phyloP scores from a whole-genome alignment of 1,284 basidiomycete species.

The Sanghuangporus sanghuang region DNA sequence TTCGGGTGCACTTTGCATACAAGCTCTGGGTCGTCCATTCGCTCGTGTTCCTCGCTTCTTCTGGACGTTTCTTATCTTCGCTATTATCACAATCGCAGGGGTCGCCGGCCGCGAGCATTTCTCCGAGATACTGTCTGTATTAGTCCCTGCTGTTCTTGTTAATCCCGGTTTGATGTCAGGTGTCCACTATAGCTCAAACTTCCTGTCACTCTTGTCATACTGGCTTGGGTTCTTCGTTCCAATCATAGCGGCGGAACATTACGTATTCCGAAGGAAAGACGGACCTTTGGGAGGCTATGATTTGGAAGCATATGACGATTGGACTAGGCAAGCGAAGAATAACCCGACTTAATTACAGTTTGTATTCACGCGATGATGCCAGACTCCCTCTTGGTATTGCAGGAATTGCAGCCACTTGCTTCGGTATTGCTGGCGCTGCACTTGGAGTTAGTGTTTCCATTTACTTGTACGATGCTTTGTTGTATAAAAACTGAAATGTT shows the following conservation, averaged over 20 bases:
- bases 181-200: slow-evolving; percentile 29
- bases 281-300: slow-evolving; percentile 49
- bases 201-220: slow-evolving; percentile 55
- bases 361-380: not conserved
- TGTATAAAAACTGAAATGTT: not conserved
- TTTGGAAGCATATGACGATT: slow-evolving; percentile 47
- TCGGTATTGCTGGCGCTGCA: slow-evolving; percentile 42
- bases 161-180: no score
- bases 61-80: slow-evolving; percentile 51
- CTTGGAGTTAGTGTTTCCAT: slow-evolving; percentile 26
- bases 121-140: slow-evolving; percentile 39
- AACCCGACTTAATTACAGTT: not conserved
- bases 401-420: slow-evolving; percentile 43
- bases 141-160: not conserved
- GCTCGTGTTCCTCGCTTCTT: slow-evolving; percentile 54
- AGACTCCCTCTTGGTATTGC: slow-evolving; percentile 52
- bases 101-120: slow-evolving; percentile 61
- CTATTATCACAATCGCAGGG: slow-evolving; percentile 53
- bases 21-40: slow-evolving; percentile 49
- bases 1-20: slow-evolving; percentile 50
- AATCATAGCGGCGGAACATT: slow-evolving; percentile 53
- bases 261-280: slow-evolving; percentile 43
- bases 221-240: slow-evolving; percentile 60
- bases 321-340: slow-evolving; percentile 31
- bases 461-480: no score